phyloP scores from a whole-genome alignment of 1,139 yeast species.

The Spathaspora sp. region DNA sequence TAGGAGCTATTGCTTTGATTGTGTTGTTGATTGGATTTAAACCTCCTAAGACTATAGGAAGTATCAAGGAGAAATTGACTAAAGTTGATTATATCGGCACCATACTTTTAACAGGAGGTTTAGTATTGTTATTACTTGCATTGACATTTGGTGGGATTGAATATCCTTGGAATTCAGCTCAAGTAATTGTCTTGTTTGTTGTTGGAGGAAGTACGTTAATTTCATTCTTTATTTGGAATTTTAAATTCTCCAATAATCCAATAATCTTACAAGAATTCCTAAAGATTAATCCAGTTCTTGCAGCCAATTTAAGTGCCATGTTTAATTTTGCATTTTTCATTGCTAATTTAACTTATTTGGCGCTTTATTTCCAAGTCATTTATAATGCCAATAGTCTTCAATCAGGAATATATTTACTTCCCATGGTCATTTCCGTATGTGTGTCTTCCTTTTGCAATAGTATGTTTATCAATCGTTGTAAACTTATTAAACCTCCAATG shows the following conservation, averaged over 20 bases:
- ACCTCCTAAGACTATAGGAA: constrained; percentile 52
- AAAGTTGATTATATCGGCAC: constrained; percentile 36
- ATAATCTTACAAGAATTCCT: constrained; percentile 46
- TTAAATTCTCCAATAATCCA: constrained; percentile 43
- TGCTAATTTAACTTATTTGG: constrained; percentile 41
- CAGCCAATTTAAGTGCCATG: constrained; percentile 37
- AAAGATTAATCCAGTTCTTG: constrained; percentile 31
- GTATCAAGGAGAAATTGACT: constrained; percentile 38
- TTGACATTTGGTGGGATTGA: constrained; percentile 37
- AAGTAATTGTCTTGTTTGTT: constrained; percentile 53
- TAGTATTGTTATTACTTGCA: constrained; percentile 32
- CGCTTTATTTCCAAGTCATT: constrained; percentile 58
- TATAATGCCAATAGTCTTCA: constrained; percentile 48
- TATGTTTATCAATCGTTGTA: constrained; percentile 42
- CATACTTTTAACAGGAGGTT: constrained; percentile 26
- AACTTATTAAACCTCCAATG: constrained; percentile 49
- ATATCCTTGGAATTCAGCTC: constrained; percentile 47
- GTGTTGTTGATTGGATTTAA: constrained; percentile 50
- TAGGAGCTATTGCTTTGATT: constrained; percentile 57
- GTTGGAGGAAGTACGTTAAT: constrained; percentile 50
- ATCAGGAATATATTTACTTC: constrained; percentile 59
- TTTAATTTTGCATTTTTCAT: constrained; percentile 47
- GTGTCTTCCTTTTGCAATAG: constrained; percentile 49
- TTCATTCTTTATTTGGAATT: constrained; percentile 49
- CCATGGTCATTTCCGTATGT: constrained; percentile 53